These are phyloP conservation scores for Neonectria sp. DNA, from an alignment of 2,329 filamentous ascomycete genomes.

Conservation along the genomic window DNA sequence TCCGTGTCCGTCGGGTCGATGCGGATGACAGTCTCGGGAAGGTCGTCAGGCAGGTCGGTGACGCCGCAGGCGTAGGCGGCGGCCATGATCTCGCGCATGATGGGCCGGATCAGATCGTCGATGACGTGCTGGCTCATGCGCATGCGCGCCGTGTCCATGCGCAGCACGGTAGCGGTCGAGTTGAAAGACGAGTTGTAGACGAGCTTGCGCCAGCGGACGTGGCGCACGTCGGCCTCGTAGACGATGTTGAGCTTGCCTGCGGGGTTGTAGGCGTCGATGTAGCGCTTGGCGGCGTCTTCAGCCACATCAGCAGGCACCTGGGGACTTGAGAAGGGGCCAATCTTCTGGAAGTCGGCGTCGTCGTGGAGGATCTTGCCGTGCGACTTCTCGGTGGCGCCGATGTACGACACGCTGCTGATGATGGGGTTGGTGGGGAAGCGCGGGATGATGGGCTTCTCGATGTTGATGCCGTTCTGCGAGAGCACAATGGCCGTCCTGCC, in stretches of 20 bases:
- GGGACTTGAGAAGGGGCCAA: conserved; percentile 65
- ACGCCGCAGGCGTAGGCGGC: conserved; percentile 61
- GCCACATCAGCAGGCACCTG: conserved; percentile 43
- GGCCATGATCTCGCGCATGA: conserved; percentile 67
- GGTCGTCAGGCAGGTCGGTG: conserved; percentile 54
- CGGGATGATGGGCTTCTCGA: conserved; percentile 67
- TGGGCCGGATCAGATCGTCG: conserved; percentile 64
- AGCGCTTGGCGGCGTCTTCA: conserved; percentile 55
- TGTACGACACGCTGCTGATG: conserved; percentile 67
- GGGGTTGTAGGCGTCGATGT: conserved; percentile 63
- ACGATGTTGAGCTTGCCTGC: conserved; percentile 60
- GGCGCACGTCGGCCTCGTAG: conserved; percentile 59
- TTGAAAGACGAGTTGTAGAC: conserved; percentile 68
- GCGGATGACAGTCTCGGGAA: conserved; percentile 63
- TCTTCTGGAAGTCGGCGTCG: conserved; percentile 63
- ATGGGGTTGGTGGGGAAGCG: conserved; percentile 67
- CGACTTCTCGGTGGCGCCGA: conserved; percentile 64
- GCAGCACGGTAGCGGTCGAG: conserved; percentile 65
- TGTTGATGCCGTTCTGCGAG: conserved; percentile 76
- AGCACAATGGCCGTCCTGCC: conserved; percentile 68
- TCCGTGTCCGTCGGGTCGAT: conserved; percentile 68
- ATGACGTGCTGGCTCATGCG: conserved; percentile 61
- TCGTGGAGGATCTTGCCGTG: conserved; percentile 67
- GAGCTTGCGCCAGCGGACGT: conserved; percentile 65
- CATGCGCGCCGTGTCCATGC: conserved; percentile 66